Base-by-base conservation (phyloP, 768 basidiomycete species). In the Russula ochroleuca region DNA sequence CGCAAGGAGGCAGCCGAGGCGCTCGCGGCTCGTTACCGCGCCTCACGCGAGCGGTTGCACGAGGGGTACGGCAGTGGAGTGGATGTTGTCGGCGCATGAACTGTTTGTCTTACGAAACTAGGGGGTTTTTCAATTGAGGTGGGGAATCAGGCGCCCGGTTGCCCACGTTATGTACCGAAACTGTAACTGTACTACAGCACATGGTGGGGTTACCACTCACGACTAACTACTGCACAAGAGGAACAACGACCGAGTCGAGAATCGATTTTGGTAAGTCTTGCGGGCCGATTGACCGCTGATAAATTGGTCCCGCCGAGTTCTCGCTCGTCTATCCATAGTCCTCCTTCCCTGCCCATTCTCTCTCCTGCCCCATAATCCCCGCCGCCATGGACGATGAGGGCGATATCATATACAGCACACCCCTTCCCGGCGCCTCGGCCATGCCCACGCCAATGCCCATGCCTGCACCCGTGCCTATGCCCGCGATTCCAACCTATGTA, bases 391-490 rank as follows among this genome's bases (percentile, higher is more conserved):
- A 64, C 19, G 63, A 64, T 45, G 63, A 65, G n/a, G 50, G 1
- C 8, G 66, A 51, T 28, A 48, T 67, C 54, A 65, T 67, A 40
- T 67, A 67, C 25, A 67, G 66, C 59, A 67, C 66, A 1, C 66
- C 66, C 35, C 59, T 67, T 33, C 66, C 66, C 13, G 59, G 49
- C 35, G 15, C 57, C 28, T 55, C 63, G 1, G 10, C 50, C 52
- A 21, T 38, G 17, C 33, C 62, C 38, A 37, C 38, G 10, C 23
- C 48, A 11, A 21, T 47, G 2, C 28, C 55, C 47, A 21, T 38
- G 21, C 33, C 50, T 37, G 51, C 38, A 6, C 23, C 54, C 5
- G 23, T 15, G 37, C 28, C 58, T 6, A 21, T 47, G 21, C 11
- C 45, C n/a, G 45, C 21, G 45, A 25, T 25, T 4, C 38, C 33